Evolutionary conservation across 2,329 filamentous ascomycete species (phyloP).

Genomic region (Hymenoscyphus fructigenus): DNA sequence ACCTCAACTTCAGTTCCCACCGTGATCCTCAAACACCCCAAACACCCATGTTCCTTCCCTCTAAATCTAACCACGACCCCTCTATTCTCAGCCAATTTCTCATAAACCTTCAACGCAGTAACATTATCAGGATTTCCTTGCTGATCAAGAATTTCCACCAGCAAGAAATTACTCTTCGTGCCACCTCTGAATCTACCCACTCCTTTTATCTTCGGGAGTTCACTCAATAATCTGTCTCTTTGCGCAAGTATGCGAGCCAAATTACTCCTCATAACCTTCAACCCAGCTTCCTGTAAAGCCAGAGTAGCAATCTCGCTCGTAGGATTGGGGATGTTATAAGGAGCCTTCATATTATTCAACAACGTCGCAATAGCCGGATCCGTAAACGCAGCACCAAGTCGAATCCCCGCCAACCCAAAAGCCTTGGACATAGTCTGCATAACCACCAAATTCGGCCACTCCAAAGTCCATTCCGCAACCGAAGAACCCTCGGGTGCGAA

Average conservation of each 20-base stretch:
- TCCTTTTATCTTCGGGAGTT: conserved; percentile 73
- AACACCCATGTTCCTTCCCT: conserved; percentile 87
- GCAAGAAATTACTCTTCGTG: conserved; percentile 79
- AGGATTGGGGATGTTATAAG: conserved; percentile 90
- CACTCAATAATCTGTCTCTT: conserved; percentile 70
- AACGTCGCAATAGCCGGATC: conserved; percentile 71
- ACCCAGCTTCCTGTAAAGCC: conserved; percentile 65
- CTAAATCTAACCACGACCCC: conserved; percentile 93
- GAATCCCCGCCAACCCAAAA: conserved; percentile 91
- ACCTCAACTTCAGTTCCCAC: conserved; percentile 89
- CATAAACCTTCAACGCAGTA: conserved; percentile 77
- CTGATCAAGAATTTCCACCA: conserved; percentile 81
- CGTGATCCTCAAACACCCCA: conserved; percentile 86
- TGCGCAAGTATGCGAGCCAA: conserved; percentile 70
- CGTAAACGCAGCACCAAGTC: conserved; percentile 83
- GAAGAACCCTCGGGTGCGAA: conserved; percentile 79
- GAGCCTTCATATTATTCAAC: conserved; percentile 90
- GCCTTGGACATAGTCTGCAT: conserved; percentile 99
- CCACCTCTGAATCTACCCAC: conserved; percentile 82
- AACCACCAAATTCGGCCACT: conserved; percentile 94
- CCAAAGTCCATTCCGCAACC: conserved; percentile 85
- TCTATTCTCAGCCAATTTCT: conserved; percentile 77
- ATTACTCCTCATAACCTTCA: conserved; percentile 72
- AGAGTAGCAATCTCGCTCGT: conserved; percentile 78
- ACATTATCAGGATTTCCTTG: conserved; percentile 75